Percentiles rank a stretch among this genome's conserved stretches.
Conservation (phyloP, 306 rosid species). For the Quercus robur region DNA sequence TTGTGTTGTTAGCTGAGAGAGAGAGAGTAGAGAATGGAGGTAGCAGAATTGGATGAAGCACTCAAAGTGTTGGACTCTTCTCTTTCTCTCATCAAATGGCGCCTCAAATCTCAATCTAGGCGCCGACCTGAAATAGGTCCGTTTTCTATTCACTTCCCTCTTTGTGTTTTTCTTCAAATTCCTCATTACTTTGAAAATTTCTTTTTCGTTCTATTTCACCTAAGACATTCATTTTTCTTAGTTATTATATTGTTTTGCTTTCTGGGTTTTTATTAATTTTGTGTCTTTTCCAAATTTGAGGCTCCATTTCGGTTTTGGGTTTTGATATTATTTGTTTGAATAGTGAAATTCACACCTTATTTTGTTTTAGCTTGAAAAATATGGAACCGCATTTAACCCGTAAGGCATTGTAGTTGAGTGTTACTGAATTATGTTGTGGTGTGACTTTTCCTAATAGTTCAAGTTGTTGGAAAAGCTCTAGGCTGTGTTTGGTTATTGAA, state of each 20-base stretch:
- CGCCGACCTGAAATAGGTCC: constrained; percentile 71
- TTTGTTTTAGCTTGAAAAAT: background rate
- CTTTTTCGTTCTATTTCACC: background rate
- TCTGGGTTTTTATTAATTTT: background rate
- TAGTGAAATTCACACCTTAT: background rate
- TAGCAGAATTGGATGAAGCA: constrained; percentile 43
- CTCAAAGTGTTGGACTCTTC: constrained; percentile 45
- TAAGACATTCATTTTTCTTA: too few relatives aligned
- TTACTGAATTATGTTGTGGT: background rate
- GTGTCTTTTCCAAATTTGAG: background rate
- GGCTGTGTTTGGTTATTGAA: background rate
- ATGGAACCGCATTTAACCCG: background rate
- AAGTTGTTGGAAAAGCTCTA: background rate
- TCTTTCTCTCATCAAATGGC: constrained; percentile 69
- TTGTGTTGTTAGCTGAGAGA: background rate
- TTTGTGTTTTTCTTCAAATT: too few relatives aligned
- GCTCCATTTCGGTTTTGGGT: background rate
- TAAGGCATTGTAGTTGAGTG: background rate
- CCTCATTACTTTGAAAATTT: background rate
- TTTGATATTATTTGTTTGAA: background rate
- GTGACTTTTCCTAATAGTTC: too few relatives aligned
- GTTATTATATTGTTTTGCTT: background rate
- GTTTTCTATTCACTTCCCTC: background rate
- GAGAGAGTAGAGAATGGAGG: background rate
- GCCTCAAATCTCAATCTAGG: constrained; percentile 63